phyloP scores from a whole-genome alignment of 169 alveolate species.

The Eimeria praecox region DNA sequence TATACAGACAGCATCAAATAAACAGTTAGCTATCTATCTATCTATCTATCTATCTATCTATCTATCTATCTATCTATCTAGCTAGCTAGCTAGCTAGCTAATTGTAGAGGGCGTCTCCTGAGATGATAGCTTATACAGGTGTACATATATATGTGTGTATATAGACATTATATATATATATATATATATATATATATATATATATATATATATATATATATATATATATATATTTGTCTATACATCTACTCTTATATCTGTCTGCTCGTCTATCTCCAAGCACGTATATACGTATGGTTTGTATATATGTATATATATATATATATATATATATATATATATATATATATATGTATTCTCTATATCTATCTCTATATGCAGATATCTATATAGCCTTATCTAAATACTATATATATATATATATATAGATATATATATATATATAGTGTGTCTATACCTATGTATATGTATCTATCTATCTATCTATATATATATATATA shows the following conservation, averaged over 20 bases:
- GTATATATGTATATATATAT: background rate
- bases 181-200: background rate
- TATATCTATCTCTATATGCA: background rate
- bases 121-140: too few relatives aligned
- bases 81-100: too few relatives aligned
- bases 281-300: too few relatives aligned
- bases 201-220: background rate
- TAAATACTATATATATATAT: background rate
- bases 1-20: too few relatives aligned
- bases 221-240: too few relatives aligned
- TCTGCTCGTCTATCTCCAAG: too few relatives aligned
- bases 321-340: background rate
- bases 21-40: too few relatives aligned
- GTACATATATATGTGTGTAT: background rate
- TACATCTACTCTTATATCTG: too few relatives aligned
- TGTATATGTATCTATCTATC: background rate
- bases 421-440: background rate
- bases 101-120: too few relatives aligned
- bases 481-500: background rate
- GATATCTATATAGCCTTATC: too few relatives aligned
- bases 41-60: too few relatives aligned
- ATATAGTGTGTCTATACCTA: background rate
- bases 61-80: too few relatives aligned
- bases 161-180: background rate
- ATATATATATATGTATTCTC: background rate